phyloP scores from a whole-genome alignment of 2,329 filamentous ascomycete species.

The Hypoxylon sp. region DNA sequence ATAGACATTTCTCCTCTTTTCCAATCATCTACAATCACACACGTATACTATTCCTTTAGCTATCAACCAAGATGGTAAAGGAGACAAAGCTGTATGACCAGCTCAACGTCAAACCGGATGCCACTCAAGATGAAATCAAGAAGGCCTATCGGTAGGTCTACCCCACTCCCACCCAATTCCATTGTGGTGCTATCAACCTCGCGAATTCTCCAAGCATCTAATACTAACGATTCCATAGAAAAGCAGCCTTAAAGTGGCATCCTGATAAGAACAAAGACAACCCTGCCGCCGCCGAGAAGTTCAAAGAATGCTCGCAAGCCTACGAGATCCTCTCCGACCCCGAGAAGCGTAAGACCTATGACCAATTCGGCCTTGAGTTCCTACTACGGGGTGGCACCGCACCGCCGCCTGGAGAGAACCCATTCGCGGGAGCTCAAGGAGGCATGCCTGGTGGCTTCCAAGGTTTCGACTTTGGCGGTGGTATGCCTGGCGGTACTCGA shows the following conservation, averaged over 20 bases:
- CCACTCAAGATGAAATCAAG: constrained; percentile 94
- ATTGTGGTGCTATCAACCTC: constrained; percentile 12
- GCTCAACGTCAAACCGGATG: constrained; percentile 82
- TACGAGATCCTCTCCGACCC: constrained; percentile 98
- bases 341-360: constrained; percentile 96
- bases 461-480: constrained; percentile 68
- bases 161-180: constrained; percentile 22
- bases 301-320: constrained; percentile 97
- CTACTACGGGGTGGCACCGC: constrained; percentile 83
- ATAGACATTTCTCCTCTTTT: constrained; percentile 6
- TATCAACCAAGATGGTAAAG: constrained; percentile 79
- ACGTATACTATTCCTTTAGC: constrained; percentile 21
- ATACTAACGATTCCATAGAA: constrained; percentile 65
- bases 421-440: constrained; percentile 69
- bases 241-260: constrained; percentile 91
- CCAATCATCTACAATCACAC: constrained; percentile 18
- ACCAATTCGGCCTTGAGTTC: constrained; percentile 94
- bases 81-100: constrained; percentile 97
- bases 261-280: constrained; percentile 99
- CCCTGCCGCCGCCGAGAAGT: constrained; percentile 87
- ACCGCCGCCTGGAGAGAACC: constrained; percentile 75
- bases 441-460: constrained; percentile 67
- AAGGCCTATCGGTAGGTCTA: constrained; percentile 86
- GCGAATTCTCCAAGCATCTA: not conserved
- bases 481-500: constrained; percentile 63